Conservation (phyloP, 2,329 filamentous ascomycete species). For the Botrytis pseudocinerea region DNA sequence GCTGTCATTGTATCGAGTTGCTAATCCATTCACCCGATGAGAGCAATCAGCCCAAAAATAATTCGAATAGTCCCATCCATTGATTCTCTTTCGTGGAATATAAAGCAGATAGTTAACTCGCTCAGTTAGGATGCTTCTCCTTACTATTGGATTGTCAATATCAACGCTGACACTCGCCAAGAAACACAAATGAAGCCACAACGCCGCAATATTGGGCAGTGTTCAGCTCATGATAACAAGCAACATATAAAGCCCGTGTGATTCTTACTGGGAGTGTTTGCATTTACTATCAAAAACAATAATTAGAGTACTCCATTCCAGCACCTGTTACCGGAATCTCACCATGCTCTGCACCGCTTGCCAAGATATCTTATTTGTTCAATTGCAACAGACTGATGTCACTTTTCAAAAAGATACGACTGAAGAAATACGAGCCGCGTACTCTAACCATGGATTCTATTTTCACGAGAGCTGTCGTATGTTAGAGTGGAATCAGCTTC, state of each 20-base stretch:
- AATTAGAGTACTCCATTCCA: accelerated
- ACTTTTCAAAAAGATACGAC: not conserved
- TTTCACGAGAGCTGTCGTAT: not conserved
- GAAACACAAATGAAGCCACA: not conserved
- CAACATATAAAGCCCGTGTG: not conserved
- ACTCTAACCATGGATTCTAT: not conserved
- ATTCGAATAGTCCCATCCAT: not conserved
- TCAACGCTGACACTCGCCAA: not conserved
- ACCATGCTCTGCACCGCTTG: not conserved
- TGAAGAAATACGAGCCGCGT: not conserved
- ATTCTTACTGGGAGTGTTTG: not conserved
- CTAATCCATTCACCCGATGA: not conserved
- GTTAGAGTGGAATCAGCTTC: not conserved
- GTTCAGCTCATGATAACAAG: not conserved
- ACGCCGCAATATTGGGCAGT: not conserved
- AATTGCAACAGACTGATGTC: not conserved
- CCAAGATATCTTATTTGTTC: not conserved
- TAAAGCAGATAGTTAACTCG: not conserved
- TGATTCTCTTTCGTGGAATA: not conserved
- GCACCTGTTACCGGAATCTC: too few relatives aligned
- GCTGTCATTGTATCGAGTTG: not conserved
- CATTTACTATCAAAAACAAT: too few relatives aligned
- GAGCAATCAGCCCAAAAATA: not conserved
- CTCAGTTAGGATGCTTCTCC: not conserved
- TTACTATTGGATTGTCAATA: not conserved